A percentile compares a stretch with the other conserved stretches of the same genome.
Conservation (phyloP, 805 yeast species). For the Saccharomycopsis javanensis region DNA sequence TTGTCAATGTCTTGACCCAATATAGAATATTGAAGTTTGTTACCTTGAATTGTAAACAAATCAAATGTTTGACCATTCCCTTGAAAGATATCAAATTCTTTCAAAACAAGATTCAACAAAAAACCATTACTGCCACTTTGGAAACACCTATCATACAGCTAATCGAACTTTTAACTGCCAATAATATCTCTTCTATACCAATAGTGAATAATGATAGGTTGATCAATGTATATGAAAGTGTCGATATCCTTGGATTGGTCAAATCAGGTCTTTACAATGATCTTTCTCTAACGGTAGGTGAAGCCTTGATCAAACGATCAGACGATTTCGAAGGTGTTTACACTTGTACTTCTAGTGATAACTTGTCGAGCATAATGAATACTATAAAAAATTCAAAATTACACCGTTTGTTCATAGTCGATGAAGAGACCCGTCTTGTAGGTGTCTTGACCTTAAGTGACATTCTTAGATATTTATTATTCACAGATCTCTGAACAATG, state of each 20-base stretch:
- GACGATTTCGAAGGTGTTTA: conserved; percentile 97
- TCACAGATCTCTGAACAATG: conserved; percentile 35
- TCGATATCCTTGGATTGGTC: conserved; percentile 83
- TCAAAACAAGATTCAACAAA: conserved; percentile 33
- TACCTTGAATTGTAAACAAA: conserved; percentile 91
- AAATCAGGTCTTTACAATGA: conserved; percentile 94
- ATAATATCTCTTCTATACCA: conserved; percentile 87
- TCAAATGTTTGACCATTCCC: conserved; percentile 71
- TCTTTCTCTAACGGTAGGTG: conserved; percentile 84
- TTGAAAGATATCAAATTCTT: conserved; percentile 62
- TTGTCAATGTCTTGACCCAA: conserved; percentile 90
- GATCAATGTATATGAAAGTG: conserved; percentile 90
- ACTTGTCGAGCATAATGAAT: conserved; percentile 82
- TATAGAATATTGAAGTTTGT: conserved; percentile 93
- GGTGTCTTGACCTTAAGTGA: conserved; percentile 91
- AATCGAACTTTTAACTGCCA: conserved; percentile 66
- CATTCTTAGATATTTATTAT: conserved; percentile 71
- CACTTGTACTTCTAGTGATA: conserved; percentile 83
- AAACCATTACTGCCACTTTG: conserved; percentile 75
- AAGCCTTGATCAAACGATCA: conserved; percentile 85
- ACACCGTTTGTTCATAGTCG: conserved; percentile 88
- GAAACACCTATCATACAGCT: conserved; percentile 90
- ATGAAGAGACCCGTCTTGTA: conserved; percentile 61
- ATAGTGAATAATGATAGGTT: conserved; percentile 67
- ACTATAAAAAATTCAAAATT: conserved; percentile 85